Evolutionary conservation across 345 rosid genomes (phyloP), one percentile per base, ranked within the genome.

Genomic region (Raphanus raphanistrum): DNA sequence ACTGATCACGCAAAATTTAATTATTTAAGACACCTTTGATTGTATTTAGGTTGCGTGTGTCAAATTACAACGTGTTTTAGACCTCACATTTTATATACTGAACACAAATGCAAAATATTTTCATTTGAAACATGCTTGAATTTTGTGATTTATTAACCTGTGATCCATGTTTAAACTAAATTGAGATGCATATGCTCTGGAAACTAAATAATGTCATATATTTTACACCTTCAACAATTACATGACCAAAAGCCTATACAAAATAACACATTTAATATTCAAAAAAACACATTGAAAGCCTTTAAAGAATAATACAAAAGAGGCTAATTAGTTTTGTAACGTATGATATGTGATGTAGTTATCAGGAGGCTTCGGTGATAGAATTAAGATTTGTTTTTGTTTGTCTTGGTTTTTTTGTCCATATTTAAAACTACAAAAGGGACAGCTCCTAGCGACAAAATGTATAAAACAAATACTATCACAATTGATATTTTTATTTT

Each of bases 401-500:
- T 48, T 48, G 55, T 48, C 55, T n/a, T n/a, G 55, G n/a, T 48
- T 12, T 15, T 27, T 70, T 48, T 35, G 16, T 71, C 15, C 71
- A 17, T 12, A 63, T 62, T 54, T 3, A 32, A 52, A 76, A 4
- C 27, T 60, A 68, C 50, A 61, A 76, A 68, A 60, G 38, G 38
- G 81, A 78, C 76, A 71, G 8, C 68, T 71, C 76, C 55, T 65
- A 41, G 10, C 55, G 66, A 71, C 76, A 77, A 64, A 77, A 71
- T 58, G 66, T 32, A 70, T 63, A 70, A 54, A n/a, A 48, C 57
- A 52, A 15, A 52, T 50, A 52, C 25, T 52, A 52, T 52, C 21
- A 15, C 13, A 48, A 52, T 52, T 52, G 9, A 52, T 52, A 16
- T 15, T 11, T 52, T 38, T 52, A 8, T 16, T 48, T 13, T 6